phyloP scores from a whole-genome alignment of 352 stramenopile species.

The Peronospora destructor region DNA sequence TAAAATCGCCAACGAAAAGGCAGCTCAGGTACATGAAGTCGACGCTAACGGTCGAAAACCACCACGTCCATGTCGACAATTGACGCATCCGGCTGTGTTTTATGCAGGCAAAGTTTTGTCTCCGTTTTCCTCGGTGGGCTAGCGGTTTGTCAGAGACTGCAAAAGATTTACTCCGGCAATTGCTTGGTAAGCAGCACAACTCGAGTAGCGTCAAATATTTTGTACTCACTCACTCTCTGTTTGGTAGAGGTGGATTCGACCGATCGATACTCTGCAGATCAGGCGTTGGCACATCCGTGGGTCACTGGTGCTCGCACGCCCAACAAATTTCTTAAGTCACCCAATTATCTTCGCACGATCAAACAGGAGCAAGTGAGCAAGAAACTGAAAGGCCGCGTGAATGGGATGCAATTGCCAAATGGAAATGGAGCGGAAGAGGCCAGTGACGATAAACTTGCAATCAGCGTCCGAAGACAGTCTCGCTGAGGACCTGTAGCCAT shows the following conservation, averaged over 20 bases:
- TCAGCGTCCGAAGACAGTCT: constrained; percentile 57
- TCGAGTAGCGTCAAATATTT: not conserved
- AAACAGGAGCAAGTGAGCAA: constrained; percentile 54
- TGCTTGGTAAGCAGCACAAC: constrained; percentile 42
- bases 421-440: constrained; percentile 15
- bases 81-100: constrained; percentile 2
- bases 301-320: constrained; percentile 78
- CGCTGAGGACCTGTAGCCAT: constrained; percentile 29
- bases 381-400: constrained; percentile 31
- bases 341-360: constrained; percentile 80
- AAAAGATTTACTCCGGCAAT: constrained; percentile 77
- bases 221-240: not conserved
- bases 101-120: constrained; percentile 86
- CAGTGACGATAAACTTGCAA: constrained; percentile 21
- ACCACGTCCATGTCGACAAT: constrained; percentile 1
- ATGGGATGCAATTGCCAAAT: constrained; percentile 15
- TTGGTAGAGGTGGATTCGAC: constrained; percentile 63
- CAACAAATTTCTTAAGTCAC: constrained; percentile 84
- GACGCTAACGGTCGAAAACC: not conserved
- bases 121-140: constrained; percentile 93
- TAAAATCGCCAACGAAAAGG: constrained; percentile 74
- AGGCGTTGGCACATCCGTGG: constrained; percentile 78
- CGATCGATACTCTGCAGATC: constrained; percentile 76
- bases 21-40: constrained; percentile 39
- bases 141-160: constrained; percentile 76